Percentiles rank a stretch among this genome's conserved stretches.
These are phyloP conservation scores for Groenewaldozyma tartarivorans DNA, from an alignment of 805 yeast genomes.

Conservation along the genomic window DNA sequence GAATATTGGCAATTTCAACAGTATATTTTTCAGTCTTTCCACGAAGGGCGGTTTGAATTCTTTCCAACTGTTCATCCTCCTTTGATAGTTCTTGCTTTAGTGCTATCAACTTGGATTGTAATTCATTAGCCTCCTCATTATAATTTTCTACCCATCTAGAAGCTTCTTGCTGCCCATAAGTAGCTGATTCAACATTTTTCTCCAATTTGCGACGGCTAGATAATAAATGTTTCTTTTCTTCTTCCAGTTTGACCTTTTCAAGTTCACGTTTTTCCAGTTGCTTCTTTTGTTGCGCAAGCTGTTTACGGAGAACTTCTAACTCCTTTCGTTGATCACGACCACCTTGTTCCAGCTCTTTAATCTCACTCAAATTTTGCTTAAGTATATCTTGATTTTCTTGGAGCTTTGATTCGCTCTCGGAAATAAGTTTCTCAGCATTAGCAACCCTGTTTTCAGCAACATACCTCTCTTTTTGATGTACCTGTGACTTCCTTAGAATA, in stretches of 20 bases:
- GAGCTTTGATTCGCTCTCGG: conserved; percentile 35
- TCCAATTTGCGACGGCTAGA: conserved; percentile 49
- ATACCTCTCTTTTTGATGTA: conserved; percentile 42
- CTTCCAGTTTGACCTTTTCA: conserved; percentile 61
- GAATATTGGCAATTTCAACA: conserved; percentile 51
- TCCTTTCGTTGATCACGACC: conserved; percentile 13
- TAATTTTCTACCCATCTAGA: conserved; percentile 39
- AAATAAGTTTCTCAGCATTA: conserved; percentile 30
- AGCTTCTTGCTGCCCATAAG: conserved; percentile 35
- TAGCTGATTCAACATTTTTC: conserved; percentile 43
- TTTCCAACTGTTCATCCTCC: conserved; percentile 52
- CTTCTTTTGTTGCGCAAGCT: conserved; percentile 23
- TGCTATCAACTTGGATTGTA: conserved; percentile 35
- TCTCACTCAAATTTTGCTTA: conserved; percentile 31
- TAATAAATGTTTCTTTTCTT: conserved; percentile 57
- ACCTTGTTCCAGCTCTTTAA: conserved; percentile 22
- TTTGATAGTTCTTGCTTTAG: conserved; percentile 37
- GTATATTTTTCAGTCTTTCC: conserved; percentile 66
- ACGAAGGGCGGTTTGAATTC: conserved; percentile 55
- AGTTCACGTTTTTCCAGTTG: conserved; percentile 37
- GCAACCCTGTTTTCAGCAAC: conserved; percentile 34
- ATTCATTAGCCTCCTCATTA: conserved; percentile 35
- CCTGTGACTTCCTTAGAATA: conserved; percentile 41
- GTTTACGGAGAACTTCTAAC: conserved; percentile 21
- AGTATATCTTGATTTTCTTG: conserved; percentile 22